Evolutionary conservation across 2,329 filamentous ascomycete genomes (phyloP), one percentile per base, ranked within the genome.

Genomic region (Aspergillus sp.): DNA sequence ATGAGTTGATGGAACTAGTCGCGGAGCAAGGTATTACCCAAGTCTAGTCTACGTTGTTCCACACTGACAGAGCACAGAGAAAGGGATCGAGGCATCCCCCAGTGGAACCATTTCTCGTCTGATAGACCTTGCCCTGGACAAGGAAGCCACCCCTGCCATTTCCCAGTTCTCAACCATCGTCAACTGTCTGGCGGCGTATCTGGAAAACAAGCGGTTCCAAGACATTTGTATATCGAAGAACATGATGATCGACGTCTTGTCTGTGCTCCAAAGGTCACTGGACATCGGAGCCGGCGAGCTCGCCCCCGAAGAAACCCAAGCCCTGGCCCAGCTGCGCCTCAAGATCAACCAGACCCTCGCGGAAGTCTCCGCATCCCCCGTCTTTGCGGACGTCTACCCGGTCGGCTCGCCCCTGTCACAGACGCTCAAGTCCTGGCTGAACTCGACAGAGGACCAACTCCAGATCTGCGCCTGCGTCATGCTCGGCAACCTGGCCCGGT

Each of bases 401-500:
- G 63, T 76, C 38, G 64, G 64, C 5, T 73, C 71, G 13, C 29
- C 63, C 9, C 58, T 76, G n/a, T 62, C 70, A 3, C 57, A 68
- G 16, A 70, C 59, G 0, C 53, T 79, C 25, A 66, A 69, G 43
- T 63, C 66, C 6, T 78, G 76, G 75, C 64, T 78, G 14, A 54
- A 57, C 11, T 62, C 65, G 19, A 50, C 59, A 2, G 67, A 77
- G 44, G 70, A 74, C n/a, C 73, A 77, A 44, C 66, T 79, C 23
- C 69, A 76, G 38, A 70, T 76, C 44, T 76, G 75, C 48, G 70
- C 75, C 16, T 78, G 76, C 54, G 63, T 79, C 40, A 73, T 79
- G 56, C 67, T 79, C 13, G 77, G 77, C 6, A 79, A 79, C 52
- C 52, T 78, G 32, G 75, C 75, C 25, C 70, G 74, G 31, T 74